A percentile compares a stretch with the other conserved stretches of the same genome.
Evolutionary conservation across 352 stramenopile species (phyloP).

Genomic region (Phytophthora quininea): DNA sequence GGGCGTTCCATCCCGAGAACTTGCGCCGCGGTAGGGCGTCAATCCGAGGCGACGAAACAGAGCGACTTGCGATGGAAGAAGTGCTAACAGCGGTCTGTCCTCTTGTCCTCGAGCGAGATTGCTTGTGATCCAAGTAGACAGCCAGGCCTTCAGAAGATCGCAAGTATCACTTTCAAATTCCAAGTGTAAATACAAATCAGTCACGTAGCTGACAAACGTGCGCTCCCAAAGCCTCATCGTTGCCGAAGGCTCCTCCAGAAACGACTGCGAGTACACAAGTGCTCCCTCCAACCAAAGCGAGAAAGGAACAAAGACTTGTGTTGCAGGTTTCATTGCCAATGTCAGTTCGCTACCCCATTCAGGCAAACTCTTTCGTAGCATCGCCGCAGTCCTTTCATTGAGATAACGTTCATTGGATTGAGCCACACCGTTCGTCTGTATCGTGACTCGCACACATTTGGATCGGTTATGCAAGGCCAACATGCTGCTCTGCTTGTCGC

Average conservation of each 20-base stretch:
- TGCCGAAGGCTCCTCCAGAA: conserved; percentile 27
- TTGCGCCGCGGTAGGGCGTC: conserved; percentile 11
- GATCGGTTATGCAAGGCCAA: conserved; percentile 16
- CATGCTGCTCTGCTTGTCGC: not conserved
- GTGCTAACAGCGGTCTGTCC: conserved; percentile 27
- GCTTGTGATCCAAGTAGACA: conserved; percentile 53
- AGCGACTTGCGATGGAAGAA: conserved; percentile 60
- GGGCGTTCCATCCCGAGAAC: not conserved
- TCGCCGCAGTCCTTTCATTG: conserved; percentile 3
- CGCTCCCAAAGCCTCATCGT: conserved; percentile 47
- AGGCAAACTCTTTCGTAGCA: conserved; percentile 15
- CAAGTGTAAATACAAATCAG: conserved; percentile 61
- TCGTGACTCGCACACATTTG: conserved; percentile 17
- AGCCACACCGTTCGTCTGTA: conserved; percentile 12
- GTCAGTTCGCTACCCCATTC: not conserved
- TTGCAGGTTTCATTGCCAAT: conserved; percentile 2
- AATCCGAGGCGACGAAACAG: conserved; percentile 46
- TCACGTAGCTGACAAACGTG: conserved; percentile 46
- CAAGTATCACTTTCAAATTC: conserved; percentile 46
- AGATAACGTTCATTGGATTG: conserved; percentile 18
- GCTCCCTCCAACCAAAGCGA: conserved; percentile 34
- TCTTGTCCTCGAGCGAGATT: conserved; percentile 36
- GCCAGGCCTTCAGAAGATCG: conserved; percentile 44
- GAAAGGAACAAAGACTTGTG: conserved; percentile 42
- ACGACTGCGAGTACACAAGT: conserved; percentile 46